phyloP scores from a whole-genome alignment of 805 yeast species.

The Monosporozyma yasuniensis region DNA sequence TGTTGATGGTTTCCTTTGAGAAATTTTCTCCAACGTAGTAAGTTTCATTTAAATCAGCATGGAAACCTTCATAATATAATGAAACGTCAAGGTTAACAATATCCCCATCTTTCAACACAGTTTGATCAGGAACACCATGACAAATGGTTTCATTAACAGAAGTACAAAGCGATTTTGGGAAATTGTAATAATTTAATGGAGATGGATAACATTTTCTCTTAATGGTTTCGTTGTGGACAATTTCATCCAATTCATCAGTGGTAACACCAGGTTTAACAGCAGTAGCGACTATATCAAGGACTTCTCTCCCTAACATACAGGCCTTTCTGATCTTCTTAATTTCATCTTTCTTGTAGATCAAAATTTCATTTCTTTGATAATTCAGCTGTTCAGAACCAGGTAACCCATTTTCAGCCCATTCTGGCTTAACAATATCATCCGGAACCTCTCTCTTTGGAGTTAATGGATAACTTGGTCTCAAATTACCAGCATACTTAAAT shows the following conservation, averaged over 20 bases:
- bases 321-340: constrained; percentile 67
- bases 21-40: constrained; percentile 87
- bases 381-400: constrained; percentile 71
- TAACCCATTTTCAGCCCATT: constrained; percentile 71
- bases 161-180: constrained; percentile 86
- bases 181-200: constrained; percentile 87
- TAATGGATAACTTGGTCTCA: constrained; percentile 77
- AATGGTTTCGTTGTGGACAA: constrained; percentile 81
- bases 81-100: constrained; percentile 87
- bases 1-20: constrained; percentile 61
- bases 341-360: constrained; percentile 55
- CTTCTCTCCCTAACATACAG: constrained; percentile 72
- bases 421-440: constrained; percentile 63
- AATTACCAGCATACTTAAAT: constrained; percentile 60
- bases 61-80: constrained; percentile 77
- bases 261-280: constrained; percentile 81
- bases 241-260: constrained; percentile 81
- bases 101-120: constrained; percentile 85
- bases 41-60: constrained; percentile 92
- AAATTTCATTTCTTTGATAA: constrained; percentile 59
- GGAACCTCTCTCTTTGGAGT: constrained; percentile 66
- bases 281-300: constrained; percentile 82
- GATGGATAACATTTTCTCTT: constrained; percentile 90
- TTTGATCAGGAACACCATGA: constrained; percentile 93
- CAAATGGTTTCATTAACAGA: constrained; percentile 93